A percentile compares a stretch with the other conserved stretches of the same genome.
These are phyloP conservation scores for Hypoxylon crocopeplum DNA, from an alignment of 495 filamentous ascomycete genomes.

Conservation along the genomic window DNA sequence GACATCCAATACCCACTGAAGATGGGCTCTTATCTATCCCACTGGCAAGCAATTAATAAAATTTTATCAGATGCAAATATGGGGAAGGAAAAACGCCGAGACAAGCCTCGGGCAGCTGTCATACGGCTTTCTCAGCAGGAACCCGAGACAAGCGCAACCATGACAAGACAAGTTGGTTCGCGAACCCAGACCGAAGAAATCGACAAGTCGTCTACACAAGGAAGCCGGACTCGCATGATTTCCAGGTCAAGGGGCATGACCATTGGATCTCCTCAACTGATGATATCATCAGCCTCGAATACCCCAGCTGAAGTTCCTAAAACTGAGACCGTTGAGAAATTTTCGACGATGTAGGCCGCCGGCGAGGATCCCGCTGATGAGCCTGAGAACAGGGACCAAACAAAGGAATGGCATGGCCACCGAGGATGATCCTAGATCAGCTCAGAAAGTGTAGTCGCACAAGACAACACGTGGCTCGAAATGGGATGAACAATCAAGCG, in stretches of 20 bases:
- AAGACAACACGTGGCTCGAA: slow-evolving; percentile 24
- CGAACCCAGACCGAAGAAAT: slow-evolving; percentile 9
- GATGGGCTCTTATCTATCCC: no score
- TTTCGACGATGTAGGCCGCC: not conserved
- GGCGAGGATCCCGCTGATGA: no score
- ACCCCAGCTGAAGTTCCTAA: slow-evolving; percentile 1
- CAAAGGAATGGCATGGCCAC: slow-evolving; percentile 2
- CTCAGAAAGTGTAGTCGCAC: slow-evolving; percentile 25
- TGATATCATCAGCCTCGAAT: slow-evolving; percentile 10
- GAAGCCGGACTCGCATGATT: no score
- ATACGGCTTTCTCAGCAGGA: slow-evolving; percentile 12
- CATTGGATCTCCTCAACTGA: not conserved
- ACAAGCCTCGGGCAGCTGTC: slow-evolving; percentile 6
- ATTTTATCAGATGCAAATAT: no score
- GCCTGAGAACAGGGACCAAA: not conserved
- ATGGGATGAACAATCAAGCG: not conserved
- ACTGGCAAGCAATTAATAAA: no score
- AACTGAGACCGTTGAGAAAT: not conserved
- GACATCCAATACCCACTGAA: no score
- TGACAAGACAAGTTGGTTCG: slow-evolving; percentile 8
- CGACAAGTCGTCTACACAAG: no score
- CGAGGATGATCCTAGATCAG: slow-evolving; percentile 32
- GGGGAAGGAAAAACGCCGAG: not conserved
- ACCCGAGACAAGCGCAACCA: slow-evolving; percentile 17
- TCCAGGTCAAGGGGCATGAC: no score